These are phyloP conservation scores for Penicillium flavigenum DNA, from an alignment of 495 filamentous ascomycete genomes.

Conservation along the genomic window DNA sequence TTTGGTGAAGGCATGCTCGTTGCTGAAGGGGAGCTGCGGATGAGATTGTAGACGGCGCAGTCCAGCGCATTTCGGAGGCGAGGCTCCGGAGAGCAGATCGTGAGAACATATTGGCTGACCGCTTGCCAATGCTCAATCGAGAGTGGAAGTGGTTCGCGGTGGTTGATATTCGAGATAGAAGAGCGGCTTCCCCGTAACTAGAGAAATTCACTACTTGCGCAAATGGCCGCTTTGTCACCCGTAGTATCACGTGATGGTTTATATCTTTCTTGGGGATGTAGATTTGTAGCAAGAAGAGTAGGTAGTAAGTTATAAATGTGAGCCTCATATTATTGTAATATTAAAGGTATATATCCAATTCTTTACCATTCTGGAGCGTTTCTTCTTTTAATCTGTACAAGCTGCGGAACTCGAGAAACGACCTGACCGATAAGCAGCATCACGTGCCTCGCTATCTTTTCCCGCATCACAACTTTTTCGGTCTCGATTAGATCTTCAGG, in stretches of 20 bases:
- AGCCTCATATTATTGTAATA: neutral
- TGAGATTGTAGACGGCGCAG: conserved; percentile 33
- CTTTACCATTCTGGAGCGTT: neutral
- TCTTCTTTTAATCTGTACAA: neutral
- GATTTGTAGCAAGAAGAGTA: neutral
- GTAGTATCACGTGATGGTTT: conserved; percentile 30
- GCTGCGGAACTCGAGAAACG: conserved; percentile 1
- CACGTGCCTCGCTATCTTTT: conserved; percentile 33
- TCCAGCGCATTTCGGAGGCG: conserved; percentile 37
- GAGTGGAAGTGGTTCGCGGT: conserved; percentile 19
- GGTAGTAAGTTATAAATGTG: neutral
- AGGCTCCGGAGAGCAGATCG: conserved; percentile 40
- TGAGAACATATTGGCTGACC: conserved; percentile 39
- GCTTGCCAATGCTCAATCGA: conserved; percentile 15
- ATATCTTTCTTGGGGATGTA: neutral
- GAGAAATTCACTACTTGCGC: conserved; percentile 37
- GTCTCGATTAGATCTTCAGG: conserved; percentile 30
- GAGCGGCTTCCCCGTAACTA: conserved; percentile 22
- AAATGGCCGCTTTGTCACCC: conserved; percentile 28
- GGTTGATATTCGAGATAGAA: conserved; percentile 14
- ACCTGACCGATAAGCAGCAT: conserved; percentile 30
- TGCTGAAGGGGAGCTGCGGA: conserved; percentile 41
- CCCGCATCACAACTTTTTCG: conserved; percentile 42
- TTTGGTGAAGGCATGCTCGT: conserved; percentile 32
- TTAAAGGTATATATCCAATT: neutral